Evolutionary conservation across 2,329 filamentous ascomycete genomes (phyloP), one percentile per base, ranked within the genome.

Genomic region (Fusarium lyarnte): DNA sequence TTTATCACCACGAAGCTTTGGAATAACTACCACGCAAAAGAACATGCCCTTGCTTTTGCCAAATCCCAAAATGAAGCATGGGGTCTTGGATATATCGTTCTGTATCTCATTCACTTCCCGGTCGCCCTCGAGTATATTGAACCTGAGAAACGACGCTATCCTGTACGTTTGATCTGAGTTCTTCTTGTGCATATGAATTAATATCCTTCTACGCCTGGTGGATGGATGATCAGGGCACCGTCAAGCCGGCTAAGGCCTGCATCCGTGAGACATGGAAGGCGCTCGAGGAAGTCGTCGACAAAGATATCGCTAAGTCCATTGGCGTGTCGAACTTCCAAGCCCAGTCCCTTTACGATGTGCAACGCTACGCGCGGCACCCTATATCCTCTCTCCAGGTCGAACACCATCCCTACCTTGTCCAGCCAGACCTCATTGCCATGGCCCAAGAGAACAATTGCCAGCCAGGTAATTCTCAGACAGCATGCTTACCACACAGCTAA

Each of bases 1-100:
- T 97, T 97, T 87, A 89, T 97, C 79, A 93, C 94, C 71, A 93
- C 91, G 81, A 97, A 97, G 87, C 91, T 97, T 55, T 97, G 94
- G 94, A 94, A 94, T 85, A 91, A 91, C 78, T 96, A 95, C 88
- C 93, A 97, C 86, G 91, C 94, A 78, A 87, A 86, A 73, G 91
- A 94, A 73, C 88, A 89, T 75, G 93, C 94, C 59, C 88, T 91
- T 80, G 89, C 89, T 49, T 94, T 95, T 80, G 88, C 87, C 81
- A 89, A 89, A 82, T 91, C 91, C 79, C 92, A 94, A 83, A 90
- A 94, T 68, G 87, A 89, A 74, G 92, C 94, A 84, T 95, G 92
- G 90, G 91, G 91, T 63, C 82, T 96, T 61, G 93, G 94, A 74
- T 95, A 96, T 86, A 94, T 97, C 80, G 94, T 96, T 81, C 88